These are phyloP conservation scores for Guyanaporus albipodus DNA, from an alignment of 768 basidiomycete species.

Conservation along the genomic window DNA sequence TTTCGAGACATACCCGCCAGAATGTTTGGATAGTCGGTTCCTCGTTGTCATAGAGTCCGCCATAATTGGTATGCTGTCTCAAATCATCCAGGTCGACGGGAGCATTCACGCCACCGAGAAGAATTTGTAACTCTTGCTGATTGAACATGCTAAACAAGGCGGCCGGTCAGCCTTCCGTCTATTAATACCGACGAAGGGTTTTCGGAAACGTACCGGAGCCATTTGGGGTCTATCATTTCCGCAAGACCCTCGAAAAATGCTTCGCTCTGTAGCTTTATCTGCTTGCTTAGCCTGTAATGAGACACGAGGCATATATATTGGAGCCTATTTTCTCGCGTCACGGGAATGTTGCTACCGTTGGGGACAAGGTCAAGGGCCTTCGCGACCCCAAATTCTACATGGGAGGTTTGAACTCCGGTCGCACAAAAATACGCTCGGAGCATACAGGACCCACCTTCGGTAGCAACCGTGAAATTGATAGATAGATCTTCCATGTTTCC, in stretches of 20 bases:
- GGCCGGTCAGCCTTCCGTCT: slow-evolving; percentile 6
- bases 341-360: slow-evolving; percentile 75
- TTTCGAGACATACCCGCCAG: slow-evolving; percentile 63
- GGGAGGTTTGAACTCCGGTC: not conserved
- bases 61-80: slow-evolving; percentile 71
- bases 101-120: slow-evolving; percentile 84
- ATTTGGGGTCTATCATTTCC: slow-evolving; percentile 88
- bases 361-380: slow-evolving; percentile 75
- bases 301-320: slow-evolving; percentile 88
- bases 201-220: slow-evolving; percentile 55
- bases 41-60: slow-evolving; percentile 69
- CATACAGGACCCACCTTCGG: slow-evolving; percentile 60
- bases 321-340: slow-evolving; percentile 85
- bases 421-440: not conserved
- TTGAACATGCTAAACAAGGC: slow-evolving; percentile 79
- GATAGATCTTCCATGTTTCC: slow-evolving; percentile 86
- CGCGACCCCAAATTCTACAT: slow-evolving; percentile 75
- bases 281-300: slow-evolving; percentile 82
- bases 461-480: slow-evolving; percentile 82
- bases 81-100: slow-evolving; percentile 85
- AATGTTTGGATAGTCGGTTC: slow-evolving; percentile 73
- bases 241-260: slow-evolving; percentile 91
- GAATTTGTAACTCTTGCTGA: slow-evolving; percentile 89
- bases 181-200: not conserved
- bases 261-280: slow-evolving; percentile 80